Evolutionary conservation across 2,329 filamentous ascomycete species (phyloP).

Genomic region (Rachicladosporium sp.): DNA sequence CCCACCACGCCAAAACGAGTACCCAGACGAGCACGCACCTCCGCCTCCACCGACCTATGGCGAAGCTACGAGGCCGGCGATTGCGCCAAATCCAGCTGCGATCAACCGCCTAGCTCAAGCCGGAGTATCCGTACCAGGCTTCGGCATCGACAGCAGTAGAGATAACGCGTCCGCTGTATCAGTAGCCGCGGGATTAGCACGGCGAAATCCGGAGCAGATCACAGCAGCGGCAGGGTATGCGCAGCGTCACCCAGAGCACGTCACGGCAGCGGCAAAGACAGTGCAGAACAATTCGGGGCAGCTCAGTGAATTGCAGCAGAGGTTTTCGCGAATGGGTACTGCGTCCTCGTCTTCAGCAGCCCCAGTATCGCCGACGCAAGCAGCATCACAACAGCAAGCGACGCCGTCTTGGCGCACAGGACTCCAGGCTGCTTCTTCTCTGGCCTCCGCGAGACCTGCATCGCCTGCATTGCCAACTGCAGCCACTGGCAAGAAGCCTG

Average conservation of each 20-base stretch:
- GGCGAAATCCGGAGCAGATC: no score
- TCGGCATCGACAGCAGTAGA: constrained; percentile 53
- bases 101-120: constrained; percentile 55
- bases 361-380: constrained; percentile 2
- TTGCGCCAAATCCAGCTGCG: constrained; percentile 30
- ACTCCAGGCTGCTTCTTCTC: constrained; percentile 30
- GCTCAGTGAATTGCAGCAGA: constrained; percentile 54
- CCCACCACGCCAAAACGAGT: constrained; percentile 53
- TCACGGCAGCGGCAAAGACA: neutral
- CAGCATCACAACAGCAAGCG: constrained; percentile 7
- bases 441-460: constrained; percentile 6
- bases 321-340: constrained; percentile 40
- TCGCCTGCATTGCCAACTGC: constrained; percentile 20
- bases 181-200: no score
- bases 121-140: constrained; percentile 64
- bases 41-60: constrained; percentile 38
- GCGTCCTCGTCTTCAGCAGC: constrained; percentile 16
- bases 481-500: constrained; percentile 37
- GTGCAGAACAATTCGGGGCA: constrained; percentile 26
- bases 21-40: constrained; percentile 33
- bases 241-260: no score
- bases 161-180: constrained; percentile 12
- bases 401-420: constrained; percentile 16
- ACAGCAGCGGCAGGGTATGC: no score
- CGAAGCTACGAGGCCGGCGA: constrained; percentile 23